Percentiles rank a stretch among this genome's conserved stretches.
These are phyloP conservation scores for Aphanomyces euteiches DNA, from an alignment of 352 stramenopile genomes.

Conservation along the genomic window DNA sequence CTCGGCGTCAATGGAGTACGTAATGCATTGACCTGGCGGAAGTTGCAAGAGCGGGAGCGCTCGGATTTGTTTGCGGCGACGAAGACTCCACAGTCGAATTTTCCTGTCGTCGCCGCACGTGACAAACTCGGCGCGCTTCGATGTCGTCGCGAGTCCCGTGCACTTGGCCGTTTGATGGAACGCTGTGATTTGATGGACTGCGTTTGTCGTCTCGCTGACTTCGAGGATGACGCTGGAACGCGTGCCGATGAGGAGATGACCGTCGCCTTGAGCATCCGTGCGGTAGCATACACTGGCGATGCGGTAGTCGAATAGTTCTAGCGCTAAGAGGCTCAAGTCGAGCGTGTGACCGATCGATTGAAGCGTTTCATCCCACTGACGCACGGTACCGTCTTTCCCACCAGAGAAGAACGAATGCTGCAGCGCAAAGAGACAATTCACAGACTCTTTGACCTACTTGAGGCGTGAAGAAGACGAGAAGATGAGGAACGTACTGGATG, in stretches of 20 bases:
- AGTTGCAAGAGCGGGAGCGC: slow-evolving; percentile 37
- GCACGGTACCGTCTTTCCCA: slow-evolving; percentile 67
- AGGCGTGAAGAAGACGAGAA: slow-evolving; percentile 47
- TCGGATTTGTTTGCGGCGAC: slow-evolving; percentile 35
- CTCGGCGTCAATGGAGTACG: slow-evolving; percentile 50
- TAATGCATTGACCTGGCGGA: slow-evolving; percentile 34
- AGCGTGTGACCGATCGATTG: slow-evolving; percentile 62
- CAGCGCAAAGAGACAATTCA: slow-evolving; percentile 21
- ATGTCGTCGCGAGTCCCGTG: slow-evolving; percentile 20
- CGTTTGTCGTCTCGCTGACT: slow-evolving; percentile 36
- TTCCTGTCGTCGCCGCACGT: slow-evolving; percentile 24
- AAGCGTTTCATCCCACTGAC: slow-evolving; percentile 79
- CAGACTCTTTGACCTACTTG: slow-evolving; percentile 24
- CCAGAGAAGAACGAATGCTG: slow-evolving; percentile 59
- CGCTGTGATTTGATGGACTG: slow-evolving; percentile 13
- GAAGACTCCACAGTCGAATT: slow-evolving; percentile 50
- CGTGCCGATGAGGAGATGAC: slow-evolving; percentile 51
- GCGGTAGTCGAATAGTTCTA: slow-evolving; percentile 52
- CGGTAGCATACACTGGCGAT: slow-evolving; percentile 72
- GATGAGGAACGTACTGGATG: slow-evolving; percentile 36
- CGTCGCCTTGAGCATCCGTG: slow-evolving; percentile 36
- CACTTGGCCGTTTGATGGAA: slow-evolving; percentile 18
- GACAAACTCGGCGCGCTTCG: slow-evolving; percentile 28
- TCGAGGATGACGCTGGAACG: slow-evolving; percentile 54
- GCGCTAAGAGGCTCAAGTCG: slow-evolving; percentile 44